These are phyloP conservation scores for Hypomyces rosellus DNA, from an alignment of 2,329 filamentous ascomycete species.

Conservation along the genomic window DNA sequence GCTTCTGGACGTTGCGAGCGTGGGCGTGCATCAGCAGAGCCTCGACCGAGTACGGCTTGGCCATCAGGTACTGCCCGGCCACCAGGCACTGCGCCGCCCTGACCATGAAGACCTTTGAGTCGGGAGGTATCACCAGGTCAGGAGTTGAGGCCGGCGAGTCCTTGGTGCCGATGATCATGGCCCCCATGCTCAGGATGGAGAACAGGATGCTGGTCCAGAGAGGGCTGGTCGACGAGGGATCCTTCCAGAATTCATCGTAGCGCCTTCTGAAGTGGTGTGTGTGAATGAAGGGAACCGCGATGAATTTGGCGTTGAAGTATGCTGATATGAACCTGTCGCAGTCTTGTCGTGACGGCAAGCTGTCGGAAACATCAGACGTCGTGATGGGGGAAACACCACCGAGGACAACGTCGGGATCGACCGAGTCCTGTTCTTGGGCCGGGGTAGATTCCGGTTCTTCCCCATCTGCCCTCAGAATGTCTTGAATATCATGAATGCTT, in stretches of 20 bases:
- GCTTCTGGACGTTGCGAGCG: slow-evolving; percentile 34
- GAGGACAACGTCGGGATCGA: slow-evolving; percentile 29
- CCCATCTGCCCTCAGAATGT: slow-evolving; percentile 22
- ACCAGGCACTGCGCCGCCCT: slow-evolving; percentile 41
- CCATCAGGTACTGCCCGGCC: slow-evolving; percentile 41
- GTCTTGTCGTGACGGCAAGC: slow-evolving; percentile 30
- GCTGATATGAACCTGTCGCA: slow-evolving; percentile 29
- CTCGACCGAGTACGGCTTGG: slow-evolving; percentile 41
- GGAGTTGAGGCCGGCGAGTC: slow-evolving; percentile 7
- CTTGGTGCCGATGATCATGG: slow-evolving; percentile 29
- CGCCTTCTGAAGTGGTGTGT: slow-evolving; percentile 40
- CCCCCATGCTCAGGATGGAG: slow-evolving; percentile 38
- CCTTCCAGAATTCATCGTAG: slow-evolving; percentile 42
- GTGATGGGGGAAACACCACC: slow-evolving; percentile 22
- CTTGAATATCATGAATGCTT: slow-evolving; percentile 36
- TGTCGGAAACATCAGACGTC: slow-evolving; percentile 25
- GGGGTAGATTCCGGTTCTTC: slow-evolving; percentile 10
- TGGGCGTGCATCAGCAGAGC: slow-evolving; percentile 41
- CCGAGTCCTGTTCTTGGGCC: slow-evolving; percentile 6
- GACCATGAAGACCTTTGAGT: slow-evolving; percentile 26
- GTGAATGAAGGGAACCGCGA: slow-evolving; percentile 34
- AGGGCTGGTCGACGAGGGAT: slow-evolving; percentile 32
- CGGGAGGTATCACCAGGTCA: slow-evolving; percentile 3
- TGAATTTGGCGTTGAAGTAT: slow-evolving; percentile 36
- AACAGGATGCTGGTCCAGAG: slow-evolving; percentile 47